Evolutionary conservation across 1,139 yeast genomes (phyloP), one percentile per base, ranked within the genome.

Genomic region (Ogataea hybrid): DNA sequence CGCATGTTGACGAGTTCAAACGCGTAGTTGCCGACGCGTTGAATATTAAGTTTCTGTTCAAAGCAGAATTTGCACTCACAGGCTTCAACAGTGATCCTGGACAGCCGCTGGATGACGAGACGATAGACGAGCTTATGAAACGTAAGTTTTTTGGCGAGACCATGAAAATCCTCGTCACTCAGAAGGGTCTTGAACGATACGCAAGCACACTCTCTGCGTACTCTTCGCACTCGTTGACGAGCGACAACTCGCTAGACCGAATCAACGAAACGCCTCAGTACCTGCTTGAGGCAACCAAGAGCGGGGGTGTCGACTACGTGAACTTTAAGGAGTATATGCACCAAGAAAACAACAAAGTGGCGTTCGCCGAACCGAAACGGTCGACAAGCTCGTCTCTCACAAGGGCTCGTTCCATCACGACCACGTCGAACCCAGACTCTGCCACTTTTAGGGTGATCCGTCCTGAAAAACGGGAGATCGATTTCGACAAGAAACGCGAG

Each of bases 401-500:
- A 12, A 48, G 58, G 17, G 63, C 62, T 4, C 39, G 50, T 15
- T 51, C 64, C 5, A 53, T 56, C 2, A 51, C 61, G 1, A 62
- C 55, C 33, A 58, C 61, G 21, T 56, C 56, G 9, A 43, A 48
- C 21, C 47, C 53, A 29, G 44, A 46, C 32, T 23, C 42, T 9
- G 70, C 68, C 43, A 68, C 86, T 0, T 86, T 87, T 57, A 72
- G 83, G 48, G 84, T 86, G 0, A 71, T 86, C 11, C 64, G 90
- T 28, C 78, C 81, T n/a, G 79, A 75, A 32, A 74, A 66, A 12
- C 67, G 77, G 22, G 94, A 84, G 57, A 85, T 87, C 44, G 89
- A 88, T 63, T 86, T 87, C 59, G 94, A 87, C 56, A 82, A 86
- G 54, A 70, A 90, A 42, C 67, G 95, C 33, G 79, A 81, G 39